Percentiles rank a stretch among this genome's conserved stretches.
Conservation (phyloP, 208 protist genomes). For the Porcisia deanei region DNA sequence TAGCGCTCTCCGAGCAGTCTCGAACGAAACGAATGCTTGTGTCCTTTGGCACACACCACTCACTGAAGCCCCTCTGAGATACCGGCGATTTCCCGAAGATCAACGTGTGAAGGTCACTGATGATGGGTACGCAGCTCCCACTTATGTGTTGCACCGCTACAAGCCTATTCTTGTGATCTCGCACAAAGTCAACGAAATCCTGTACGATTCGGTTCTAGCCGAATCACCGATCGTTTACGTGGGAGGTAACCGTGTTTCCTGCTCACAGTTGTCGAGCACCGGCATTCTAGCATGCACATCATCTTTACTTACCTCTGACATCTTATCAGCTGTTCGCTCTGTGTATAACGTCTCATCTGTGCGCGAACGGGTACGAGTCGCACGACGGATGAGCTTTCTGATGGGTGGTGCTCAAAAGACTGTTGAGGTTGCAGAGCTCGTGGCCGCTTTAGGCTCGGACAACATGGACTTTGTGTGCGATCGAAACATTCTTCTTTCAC, state of each 20-base stretch:
- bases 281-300: slow-evolving; percentile 3
- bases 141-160: not conserved
- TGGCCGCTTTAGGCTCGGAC: slow-evolving; percentile 11
- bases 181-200: not conserved
- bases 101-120: slow-evolving; percentile 7
- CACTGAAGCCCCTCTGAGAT: not conserved
- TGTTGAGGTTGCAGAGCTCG: slow-evolving; percentile 38
- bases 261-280: not conserved
- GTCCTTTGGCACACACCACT: slow-evolving; percentile 11
- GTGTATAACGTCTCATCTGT: slow-evolving; percentile 16
- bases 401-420: slow-evolving; percentile 46
- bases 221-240: slow-evolving; percentile 17
- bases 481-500: not conserved
- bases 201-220: slow-evolving; percentile 15
- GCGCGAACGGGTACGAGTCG: slow-evolving; percentile 10
- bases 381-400: slow-evolving; percentile 37
- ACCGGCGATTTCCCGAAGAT: not conserved
- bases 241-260: not conserved
- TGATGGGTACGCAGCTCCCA: not conserved
- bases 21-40: slow-evolving; percentile 2
- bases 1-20: not conserved
- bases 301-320: not conserved
- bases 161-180: slow-evolving; percentile 12
- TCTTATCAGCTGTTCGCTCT: not conserved
- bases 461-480: slow-evolving; percentile 27